These are phyloP conservation scores for Carex pumila DNA, from an alignment of 176 grass and related monocot genomes.

Conservation along the genomic window DNA sequence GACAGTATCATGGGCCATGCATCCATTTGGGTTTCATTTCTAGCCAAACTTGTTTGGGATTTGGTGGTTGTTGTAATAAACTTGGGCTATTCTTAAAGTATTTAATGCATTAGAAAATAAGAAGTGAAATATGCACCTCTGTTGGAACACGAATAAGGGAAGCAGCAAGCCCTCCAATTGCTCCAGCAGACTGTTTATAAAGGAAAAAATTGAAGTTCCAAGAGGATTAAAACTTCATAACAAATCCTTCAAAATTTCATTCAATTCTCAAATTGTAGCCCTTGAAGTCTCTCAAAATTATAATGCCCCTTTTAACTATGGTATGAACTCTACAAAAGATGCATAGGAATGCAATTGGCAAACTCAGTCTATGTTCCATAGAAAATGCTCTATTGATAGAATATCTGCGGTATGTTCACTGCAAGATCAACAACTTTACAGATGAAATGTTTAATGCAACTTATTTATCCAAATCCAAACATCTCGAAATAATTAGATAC, in stretches of 20 bases:
- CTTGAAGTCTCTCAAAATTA: neutral
- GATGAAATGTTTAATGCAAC: neutral
- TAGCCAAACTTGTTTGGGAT: no score
- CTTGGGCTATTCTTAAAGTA: neutral
- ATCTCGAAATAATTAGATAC: neutral
- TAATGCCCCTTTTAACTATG: neutral
- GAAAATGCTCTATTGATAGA: neutral
- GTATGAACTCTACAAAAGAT: neutral
- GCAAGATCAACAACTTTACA: neutral
- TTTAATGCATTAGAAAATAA: neutral
- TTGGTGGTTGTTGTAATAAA: no score
- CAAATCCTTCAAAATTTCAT: neutral
- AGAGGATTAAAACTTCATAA: neutral
- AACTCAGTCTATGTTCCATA: neutral
- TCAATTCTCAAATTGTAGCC: neutral
- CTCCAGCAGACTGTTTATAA: conserved; percentile 70
- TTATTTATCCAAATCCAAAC: neutral
- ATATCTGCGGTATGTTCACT: neutral
- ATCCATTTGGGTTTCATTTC: no score
- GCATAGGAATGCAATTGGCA: neutral
- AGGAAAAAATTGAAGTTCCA: conserved; percentile 13
- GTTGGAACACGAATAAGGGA: conserved; percentile 89
- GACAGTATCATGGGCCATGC: neutral
- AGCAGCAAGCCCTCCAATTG: conserved; percentile 79
- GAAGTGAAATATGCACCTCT: conserved; percentile 43